These are phyloP conservation scores for Microcos paniculata DNA, from an alignment of 345 rosid species.

Conservation along the genomic window DNA sequence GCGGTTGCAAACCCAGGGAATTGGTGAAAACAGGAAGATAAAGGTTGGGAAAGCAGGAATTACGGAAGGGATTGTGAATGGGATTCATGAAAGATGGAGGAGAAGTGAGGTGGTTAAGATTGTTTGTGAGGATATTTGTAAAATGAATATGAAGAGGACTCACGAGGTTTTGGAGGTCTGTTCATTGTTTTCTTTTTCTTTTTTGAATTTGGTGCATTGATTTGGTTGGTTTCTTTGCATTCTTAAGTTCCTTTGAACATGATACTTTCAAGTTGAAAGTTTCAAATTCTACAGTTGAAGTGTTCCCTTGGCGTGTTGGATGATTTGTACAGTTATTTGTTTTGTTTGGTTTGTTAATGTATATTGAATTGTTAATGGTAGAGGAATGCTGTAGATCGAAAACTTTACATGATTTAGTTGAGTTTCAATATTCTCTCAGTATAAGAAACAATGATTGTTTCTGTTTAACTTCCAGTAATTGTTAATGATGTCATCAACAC, in stretches of 20 bases:
- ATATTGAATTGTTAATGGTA: not conserved
- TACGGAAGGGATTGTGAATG: constrained; percentile 94
- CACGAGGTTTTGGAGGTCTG: constrained; percentile 92
- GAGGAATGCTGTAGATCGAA: not conserved
- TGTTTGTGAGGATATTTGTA: constrained; percentile 76
- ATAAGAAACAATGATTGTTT: not conserved
- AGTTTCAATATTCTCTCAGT: not conserved
- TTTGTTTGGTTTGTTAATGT: not conserved
- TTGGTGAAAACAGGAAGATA: constrained; percentile 62
- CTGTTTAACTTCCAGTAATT: not conserved
- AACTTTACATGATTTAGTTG: not conserved
- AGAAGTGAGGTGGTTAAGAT: constrained; percentile 75
- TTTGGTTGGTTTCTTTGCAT: not conserved
- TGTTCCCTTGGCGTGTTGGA: not conserved
- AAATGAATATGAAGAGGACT: constrained; percentile 91
- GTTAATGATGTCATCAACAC: not conserved
- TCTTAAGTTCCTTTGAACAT: not conserved
- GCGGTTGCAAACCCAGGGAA: constrained; percentile 61
- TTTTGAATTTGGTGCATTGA: not conserved
- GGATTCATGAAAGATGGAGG: constrained; percentile 97
- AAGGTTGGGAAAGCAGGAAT: constrained; percentile 89
- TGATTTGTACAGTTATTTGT: not conserved
- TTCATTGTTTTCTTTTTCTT: not conserved
- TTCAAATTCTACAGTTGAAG: not conserved
- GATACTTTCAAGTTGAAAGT: not conserved